A percentile compares a stretch with the other conserved stretches of the same genome.
Evolutionary conservation across 768 basidiomycete species (phyloP).

Genomic region (Tylopilus cervinicoccineus): DNA sequence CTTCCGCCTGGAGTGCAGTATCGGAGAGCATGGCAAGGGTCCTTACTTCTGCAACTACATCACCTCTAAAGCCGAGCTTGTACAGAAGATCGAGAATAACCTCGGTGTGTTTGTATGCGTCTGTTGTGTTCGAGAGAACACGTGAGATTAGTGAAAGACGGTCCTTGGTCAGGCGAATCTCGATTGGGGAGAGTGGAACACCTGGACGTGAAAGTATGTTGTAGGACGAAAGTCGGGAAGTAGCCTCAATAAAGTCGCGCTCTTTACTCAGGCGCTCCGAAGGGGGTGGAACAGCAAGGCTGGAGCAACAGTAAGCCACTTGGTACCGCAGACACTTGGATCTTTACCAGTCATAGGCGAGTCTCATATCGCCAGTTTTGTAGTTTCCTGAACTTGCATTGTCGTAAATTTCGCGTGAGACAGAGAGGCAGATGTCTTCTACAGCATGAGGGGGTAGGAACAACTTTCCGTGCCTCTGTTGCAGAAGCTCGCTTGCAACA

Average conservation of each 20-base stretch:
- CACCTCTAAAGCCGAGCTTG: conserved; percentile 78
- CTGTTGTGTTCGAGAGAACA: conserved; percentile 78
- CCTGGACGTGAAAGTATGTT: conserved; percentile 74
- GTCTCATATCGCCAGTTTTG: conserved; percentile 91
- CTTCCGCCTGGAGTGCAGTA: conserved; percentile 78
- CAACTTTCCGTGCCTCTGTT: conserved; percentile 41
- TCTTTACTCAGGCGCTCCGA: conserved; percentile 64
- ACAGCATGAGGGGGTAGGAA: conserved; percentile 46
- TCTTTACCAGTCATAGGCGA: conserved; percentile 89
- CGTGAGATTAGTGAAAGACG: conserved; percentile 82
- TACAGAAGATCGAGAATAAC: conserved; percentile 86
- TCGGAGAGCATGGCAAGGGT: conserved; percentile 88
- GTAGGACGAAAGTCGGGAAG: conserved; percentile 92
- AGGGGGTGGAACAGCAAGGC: conserved; percentile 68
- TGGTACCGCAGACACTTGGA: not conserved
- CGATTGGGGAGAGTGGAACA: conserved; percentile 81
- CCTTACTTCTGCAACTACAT: conserved; percentile 75
- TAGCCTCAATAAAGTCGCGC: conserved; percentile 95
- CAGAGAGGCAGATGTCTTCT: conserved; percentile 77
- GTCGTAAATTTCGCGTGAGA: conserved; percentile 90
- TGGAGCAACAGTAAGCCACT: conserved; percentile 30
- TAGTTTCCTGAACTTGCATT: conserved; percentile 92
- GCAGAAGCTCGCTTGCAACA: conserved; percentile 62
- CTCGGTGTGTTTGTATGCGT: conserved; percentile 89
- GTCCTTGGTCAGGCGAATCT: conserved; percentile 89